Evolutionary conservation across 2,329 filamentous ascomycete genomes (phyloP).

Genomic region (Colletotrichum karsti): DNA sequence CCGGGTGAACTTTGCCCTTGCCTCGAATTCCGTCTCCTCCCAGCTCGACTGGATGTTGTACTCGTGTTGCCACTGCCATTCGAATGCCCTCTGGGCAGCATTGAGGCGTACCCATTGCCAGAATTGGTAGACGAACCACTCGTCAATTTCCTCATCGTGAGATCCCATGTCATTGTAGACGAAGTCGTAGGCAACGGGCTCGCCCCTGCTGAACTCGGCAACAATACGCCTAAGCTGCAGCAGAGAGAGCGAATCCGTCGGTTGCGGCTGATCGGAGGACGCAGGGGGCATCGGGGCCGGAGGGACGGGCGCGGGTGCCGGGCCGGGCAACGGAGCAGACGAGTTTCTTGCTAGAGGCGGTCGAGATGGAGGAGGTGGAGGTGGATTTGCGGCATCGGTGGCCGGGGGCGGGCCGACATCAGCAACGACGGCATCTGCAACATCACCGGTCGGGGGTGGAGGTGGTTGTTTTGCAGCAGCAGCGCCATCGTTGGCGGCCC

Average conservation of each 20-base stretch:
- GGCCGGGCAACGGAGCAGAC: slow-evolving; percentile 31
- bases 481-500: slow-evolving; percentile 42
- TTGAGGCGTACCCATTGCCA: slow-evolving; percentile 85
- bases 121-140: slow-evolving; percentile 95
- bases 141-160: slow-evolving; percentile 89
- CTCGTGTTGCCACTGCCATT: slow-evolving; percentile 75
- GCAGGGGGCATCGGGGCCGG: slow-evolving; percentile 31
- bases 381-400: slow-evolving; percentile 43
- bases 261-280: slow-evolving; percentile 46
- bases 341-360: slow-evolving; percentile 36
- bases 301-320: slow-evolving; percentile 29
- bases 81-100: slow-evolving; percentile 79
- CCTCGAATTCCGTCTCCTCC: slow-evolving; percentile 69
- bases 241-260: slow-evolving; percentile 77
- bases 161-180: slow-evolving; percentile 77
- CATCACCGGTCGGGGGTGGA: slow-evolving; percentile 42
- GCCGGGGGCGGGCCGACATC: slow-evolving; percentile 41
- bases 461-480: slow-evolving; percentile 27
- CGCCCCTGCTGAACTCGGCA: slow-evolving; percentile 74
- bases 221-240: slow-evolving; percentile 78
- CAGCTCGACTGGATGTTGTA: slow-evolving; percentile 61
- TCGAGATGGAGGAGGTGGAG: slow-evolving; percentile 42
- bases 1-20: slow-evolving; percentile 65
- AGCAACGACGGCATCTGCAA: slow-evolving; percentile 51
- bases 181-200: slow-evolving; percentile 85